Evolutionary conservation across 2,329 filamentous ascomycete species (phyloP).

Genomic region (Coniochaeta sp.): DNA sequence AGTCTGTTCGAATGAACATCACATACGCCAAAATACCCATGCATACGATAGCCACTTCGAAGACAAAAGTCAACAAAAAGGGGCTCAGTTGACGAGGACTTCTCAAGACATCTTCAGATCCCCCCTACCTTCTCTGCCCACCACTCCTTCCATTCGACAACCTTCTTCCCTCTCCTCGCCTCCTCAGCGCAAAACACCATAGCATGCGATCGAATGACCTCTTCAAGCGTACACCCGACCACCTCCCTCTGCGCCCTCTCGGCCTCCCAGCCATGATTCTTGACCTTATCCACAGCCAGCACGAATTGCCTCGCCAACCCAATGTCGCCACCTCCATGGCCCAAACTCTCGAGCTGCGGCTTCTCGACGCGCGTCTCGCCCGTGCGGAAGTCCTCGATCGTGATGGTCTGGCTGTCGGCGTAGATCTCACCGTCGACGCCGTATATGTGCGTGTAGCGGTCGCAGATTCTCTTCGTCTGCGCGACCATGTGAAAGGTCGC

Average conservation of each 20-base stretch:
- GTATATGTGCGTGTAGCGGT: constrained; percentile 79
- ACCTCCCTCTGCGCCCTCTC: constrained; percentile 64
- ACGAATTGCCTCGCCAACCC: constrained; percentile 80
- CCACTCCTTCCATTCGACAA: constrained; percentile 71
- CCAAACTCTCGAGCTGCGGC: constrained; percentile 52
- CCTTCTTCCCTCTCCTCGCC: constrained; percentile 59
- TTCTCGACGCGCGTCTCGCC: constrained; percentile 45
- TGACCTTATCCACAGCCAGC: constrained; percentile 70
- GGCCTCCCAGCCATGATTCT: constrained; percentile 59
- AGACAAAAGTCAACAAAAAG: background rate
- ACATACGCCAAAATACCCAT: background rate
- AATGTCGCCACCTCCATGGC: constrained; percentile 70
- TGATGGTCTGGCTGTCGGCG: constrained; percentile 74
- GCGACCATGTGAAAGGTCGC: constrained; percentile 93
- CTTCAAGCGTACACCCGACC: constrained; percentile 78
- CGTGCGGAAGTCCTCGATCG: constrained; percentile 63
- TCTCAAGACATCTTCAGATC: background rate
- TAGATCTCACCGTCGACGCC: constrained; percentile 79
- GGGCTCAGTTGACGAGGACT: background rate
- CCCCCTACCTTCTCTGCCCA: constrained; percentile 52
- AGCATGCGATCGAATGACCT: constrained; percentile 82
- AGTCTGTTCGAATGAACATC: background rate
- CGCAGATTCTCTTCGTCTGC: constrained; percentile 78
- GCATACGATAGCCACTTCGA: background rate
- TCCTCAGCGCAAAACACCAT: constrained; percentile 93